Evolutionary conservation across 345 rosid species (phyloP), one percentile per base, ranked within the genome.

Genomic region (Rhizophora apiculata): DNA sequence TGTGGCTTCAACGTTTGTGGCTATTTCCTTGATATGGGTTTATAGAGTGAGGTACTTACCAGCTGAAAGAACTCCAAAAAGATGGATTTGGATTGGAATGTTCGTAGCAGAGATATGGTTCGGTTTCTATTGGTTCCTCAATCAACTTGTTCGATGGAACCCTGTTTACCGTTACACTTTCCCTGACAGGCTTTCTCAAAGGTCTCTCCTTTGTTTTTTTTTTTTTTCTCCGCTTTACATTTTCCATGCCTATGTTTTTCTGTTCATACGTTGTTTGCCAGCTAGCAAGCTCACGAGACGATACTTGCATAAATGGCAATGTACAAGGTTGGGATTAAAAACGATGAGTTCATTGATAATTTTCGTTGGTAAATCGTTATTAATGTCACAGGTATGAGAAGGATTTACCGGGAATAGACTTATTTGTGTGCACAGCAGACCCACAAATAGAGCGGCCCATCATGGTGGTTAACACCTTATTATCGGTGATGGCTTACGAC

Each of bases 401-500:
- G n/a, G 74, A 78, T 22, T 72, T 86, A 3, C 96, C 96, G 0
- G 79, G 62, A 43, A 75, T 92, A 6, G 97, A 89, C 74, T 62
- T 89, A 7, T 89, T 92, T 37, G 85, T 88, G 6, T 86, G 92
- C 89, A 89, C 92, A 18, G 93, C 92, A 20, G 89, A 87, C 60
- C 90, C 92, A 0, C 73, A 24, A 21, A 74, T 84, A 16, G 97
- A 92, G 83, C 97, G 92, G 57, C 93, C 96, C 27, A 24, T 67
- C 53, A 32, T 92, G 89, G 96, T 86, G 77, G 71, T 85, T 0
- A 89, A 86, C 84, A 89, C 92, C 0, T 77, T 88, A n/a, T 73
- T 89, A 69, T 89, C 97, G 2, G 83, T 82, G 6, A 69, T 82
- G 82, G 77, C 92, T 3, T 85, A 81, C 2, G 79, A 86, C 61